Conservation (phyloP, 345 rosid genomes). For the Lumnitzera littorea region DNA sequence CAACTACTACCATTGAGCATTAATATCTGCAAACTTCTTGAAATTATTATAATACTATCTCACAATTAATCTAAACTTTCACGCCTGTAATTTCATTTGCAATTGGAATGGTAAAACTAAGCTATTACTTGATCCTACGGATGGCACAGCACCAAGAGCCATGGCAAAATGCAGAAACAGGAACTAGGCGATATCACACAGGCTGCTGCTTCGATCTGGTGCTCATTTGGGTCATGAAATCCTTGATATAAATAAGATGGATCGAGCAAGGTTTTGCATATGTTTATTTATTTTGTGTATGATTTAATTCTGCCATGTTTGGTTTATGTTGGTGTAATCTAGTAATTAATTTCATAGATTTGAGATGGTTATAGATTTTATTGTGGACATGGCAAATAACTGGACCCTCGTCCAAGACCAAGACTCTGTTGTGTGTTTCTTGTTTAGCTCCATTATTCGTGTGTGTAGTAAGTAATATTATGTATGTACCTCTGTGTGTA, state of each 20-base stretch:
- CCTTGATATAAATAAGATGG: conserved; percentile 9
- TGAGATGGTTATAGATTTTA: too few relatives aligned
- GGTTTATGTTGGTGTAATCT: too few relatives aligned
- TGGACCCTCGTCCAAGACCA: not conserved
- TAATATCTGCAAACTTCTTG: too few relatives aligned
- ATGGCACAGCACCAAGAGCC: conserved; percentile 68
- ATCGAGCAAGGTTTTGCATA: conserved; percentile 28
- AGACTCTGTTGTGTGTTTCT: conserved; percentile 2
- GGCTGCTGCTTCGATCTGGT: conserved; percentile 34
- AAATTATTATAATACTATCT: too few relatives aligned
- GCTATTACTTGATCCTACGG: not conserved
- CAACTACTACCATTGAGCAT: too few relatives aligned
- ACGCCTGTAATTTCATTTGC: too few relatives aligned
- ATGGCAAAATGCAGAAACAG: conserved; percentile 75
- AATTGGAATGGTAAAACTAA: too few relatives aligned
- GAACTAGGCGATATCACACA: conserved; percentile 22
- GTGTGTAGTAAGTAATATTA: not conserved
- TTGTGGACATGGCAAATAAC: too few relatives aligned
- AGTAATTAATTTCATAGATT: too few relatives aligned
- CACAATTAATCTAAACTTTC: too few relatives aligned
- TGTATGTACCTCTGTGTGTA: not conserved
- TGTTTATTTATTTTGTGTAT: conserved; percentile 18
- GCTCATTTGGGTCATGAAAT: not conserved
- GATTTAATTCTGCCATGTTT: too few relatives aligned
- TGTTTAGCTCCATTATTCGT: not conserved